These are phyloP conservation scores for Phaeosphaeriaceae sp. DNA, from an alignment of 2,329 filamentous ascomycete species.

Conservation along the genomic window DNA sequence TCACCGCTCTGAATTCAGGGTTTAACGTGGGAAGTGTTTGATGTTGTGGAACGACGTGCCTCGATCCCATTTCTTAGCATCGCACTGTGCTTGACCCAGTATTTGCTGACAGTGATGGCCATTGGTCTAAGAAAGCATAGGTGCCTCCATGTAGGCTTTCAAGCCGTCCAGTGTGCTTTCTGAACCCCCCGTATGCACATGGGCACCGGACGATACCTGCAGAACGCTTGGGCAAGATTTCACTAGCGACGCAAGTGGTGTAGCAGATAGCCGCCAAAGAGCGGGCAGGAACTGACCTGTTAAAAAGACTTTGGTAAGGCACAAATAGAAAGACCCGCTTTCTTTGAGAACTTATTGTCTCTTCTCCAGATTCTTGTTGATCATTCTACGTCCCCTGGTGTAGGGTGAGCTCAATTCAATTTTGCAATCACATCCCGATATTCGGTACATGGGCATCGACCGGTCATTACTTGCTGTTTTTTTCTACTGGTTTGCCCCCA, in stretches of 20 bases:
- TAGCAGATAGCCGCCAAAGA: slow-evolving; percentile 29
- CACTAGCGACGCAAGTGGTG: slow-evolving; percentile 30
- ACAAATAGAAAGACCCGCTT: slow-evolving; percentile 20
- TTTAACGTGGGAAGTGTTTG: slow-evolving; percentile 40
- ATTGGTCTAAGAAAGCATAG: slow-evolving; percentile 31
- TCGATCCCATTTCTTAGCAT: slow-evolving; percentile 40
- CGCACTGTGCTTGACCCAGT: slow-evolving; percentile 26
- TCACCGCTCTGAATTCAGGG: slow-evolving; percentile 30
- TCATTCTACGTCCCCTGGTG: neutral
- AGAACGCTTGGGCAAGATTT: slow-evolving; percentile 39
- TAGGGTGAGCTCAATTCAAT: neutral
- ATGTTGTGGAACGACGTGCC: slow-evolving; percentile 41
- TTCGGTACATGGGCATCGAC: neutral
- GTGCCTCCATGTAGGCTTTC: slow-evolving; percentile 20
- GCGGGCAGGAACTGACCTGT: slow-evolving; percentile 22
- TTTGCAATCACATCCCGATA: neutral
- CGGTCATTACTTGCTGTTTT: slow-evolving; percentile 1
- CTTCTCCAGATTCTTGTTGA: neutral
- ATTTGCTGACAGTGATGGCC: slow-evolving; percentile 21
- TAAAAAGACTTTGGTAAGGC: slow-evolving; percentile 24
- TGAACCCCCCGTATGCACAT: slow-evolving; percentile 32
- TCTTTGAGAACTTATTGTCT: slow-evolving; percentile 12
- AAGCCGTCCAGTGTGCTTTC: slow-evolving; percentile 33
- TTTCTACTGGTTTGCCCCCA: slow-evolving; percentile 27
- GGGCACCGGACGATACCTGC: slow-evolving; percentile 41